Evolutionary conservation across 768 basidiomycete species (phyloP), one percentile per base, ranked within the genome.

Genomic region (Gelatoporia subvermispora): DNA sequence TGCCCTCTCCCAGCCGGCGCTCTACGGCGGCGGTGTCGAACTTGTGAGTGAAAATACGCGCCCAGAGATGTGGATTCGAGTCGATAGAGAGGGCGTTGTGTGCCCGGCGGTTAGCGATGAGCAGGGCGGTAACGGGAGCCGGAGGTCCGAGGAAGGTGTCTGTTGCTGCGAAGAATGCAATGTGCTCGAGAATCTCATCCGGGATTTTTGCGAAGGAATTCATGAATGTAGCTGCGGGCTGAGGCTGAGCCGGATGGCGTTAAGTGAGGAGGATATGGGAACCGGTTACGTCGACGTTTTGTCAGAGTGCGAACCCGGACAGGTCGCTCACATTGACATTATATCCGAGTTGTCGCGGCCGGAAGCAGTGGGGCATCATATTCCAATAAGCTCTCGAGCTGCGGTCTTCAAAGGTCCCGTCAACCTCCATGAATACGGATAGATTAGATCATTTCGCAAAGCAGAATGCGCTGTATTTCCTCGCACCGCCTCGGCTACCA

Each of bases 141-240:
- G 84, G 85, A 8, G 87, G 84, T 16, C 86, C 85, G 36, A 81
- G 68, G 43, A 75, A 66, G 49, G 48, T 55, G 4, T 74, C 60
- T 3, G 79, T 79, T 8, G 76, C 80, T 35, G 79, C 66, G 56
- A 80, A 81, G 60, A 76, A 82, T 1, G 87, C 87, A 56, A 94
- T 82, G 43, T 82, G 81, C 60, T 92, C 85, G 39, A 93, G 73
- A 35, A 93, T 74, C 65, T 93, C 91, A 51, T 77, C 78, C 13
- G 90, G 90, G 38, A 93, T 66, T 5, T 67, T 45, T 9, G 49
- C 53, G 36, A 63, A 53, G 37, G 48, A 42, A 16, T 52, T 17
- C 46, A 45, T 50, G 22, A 49, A 25, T n/a, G 47, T 51, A 37
- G 21, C 44, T 43, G 51, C 45, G 43, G 51, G 18, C 21, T 41